Percentiles rank a stretch among this genome's conserved stretches.
Evolutionary conservation across 192 early-diverging fungal species (phyloP).

Genomic region (Borealophlyctis nickersoniae): DNA sequence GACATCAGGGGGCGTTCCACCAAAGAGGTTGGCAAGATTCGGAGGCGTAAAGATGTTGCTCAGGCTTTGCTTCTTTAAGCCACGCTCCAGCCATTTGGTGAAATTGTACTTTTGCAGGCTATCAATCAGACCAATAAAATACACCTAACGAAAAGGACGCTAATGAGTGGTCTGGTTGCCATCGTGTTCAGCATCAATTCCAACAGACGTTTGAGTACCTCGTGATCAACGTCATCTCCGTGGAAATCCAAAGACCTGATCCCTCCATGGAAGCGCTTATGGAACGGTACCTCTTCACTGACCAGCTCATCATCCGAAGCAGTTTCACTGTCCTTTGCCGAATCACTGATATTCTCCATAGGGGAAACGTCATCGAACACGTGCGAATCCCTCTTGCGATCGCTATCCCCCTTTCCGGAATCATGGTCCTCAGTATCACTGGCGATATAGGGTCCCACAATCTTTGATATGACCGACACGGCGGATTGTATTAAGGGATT

Average conservation of each 20-base stretch:
- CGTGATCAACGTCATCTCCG: conserved; percentile 19
- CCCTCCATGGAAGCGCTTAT: conserved; percentile 24
- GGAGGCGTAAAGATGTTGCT: conserved; percentile 14
- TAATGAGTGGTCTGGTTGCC: too few species aligned
- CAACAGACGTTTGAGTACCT: not conserved
- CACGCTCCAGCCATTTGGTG: conserved; percentile 39
- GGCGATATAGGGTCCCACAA: not conserved
- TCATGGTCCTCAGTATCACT: not conserved
- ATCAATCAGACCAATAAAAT: conserved; percentile 43
- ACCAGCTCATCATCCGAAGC: not conserved
- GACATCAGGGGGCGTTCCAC: too few species aligned
- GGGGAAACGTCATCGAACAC: not conserved
- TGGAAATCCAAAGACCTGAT: conserved; percentile 12
- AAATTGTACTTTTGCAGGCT: conserved; percentile 43
- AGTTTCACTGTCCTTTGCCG: not conserved
- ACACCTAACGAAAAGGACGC: conserved; percentile 23
- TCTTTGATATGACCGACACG: not conserved
- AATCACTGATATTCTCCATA: too few species aligned
- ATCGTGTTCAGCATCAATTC: too few species aligned
- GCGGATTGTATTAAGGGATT: not conserved
- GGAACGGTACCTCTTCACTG: conserved; percentile 8
- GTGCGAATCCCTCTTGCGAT: not conserved
- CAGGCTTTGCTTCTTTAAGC: conserved; percentile 29
- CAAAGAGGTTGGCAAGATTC: not conserved
- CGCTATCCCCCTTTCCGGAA: not conserved